These are phyloP conservation scores for Coemansia sp. DNA, from an alignment of 192 early-diverging fungal species.

Conservation along the genomic window DNA sequence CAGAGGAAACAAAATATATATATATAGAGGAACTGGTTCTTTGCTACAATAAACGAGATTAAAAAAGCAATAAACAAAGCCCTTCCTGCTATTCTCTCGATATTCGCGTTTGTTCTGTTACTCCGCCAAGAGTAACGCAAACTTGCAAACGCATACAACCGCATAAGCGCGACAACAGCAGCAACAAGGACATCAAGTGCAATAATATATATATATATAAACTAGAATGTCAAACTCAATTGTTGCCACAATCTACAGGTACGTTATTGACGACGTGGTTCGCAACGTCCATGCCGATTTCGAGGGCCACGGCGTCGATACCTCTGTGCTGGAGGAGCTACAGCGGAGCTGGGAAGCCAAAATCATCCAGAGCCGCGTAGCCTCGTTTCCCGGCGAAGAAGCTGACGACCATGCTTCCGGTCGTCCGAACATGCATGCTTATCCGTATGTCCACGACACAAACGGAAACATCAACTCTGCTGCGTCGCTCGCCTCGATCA, in stretches of 20 bases:
- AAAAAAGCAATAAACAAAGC: too few species aligned
- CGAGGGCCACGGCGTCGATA: slow-evolving; percentile 87
- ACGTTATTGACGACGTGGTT: slow-evolving; percentile 94
- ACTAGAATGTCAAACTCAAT: slow-evolving; percentile 49
- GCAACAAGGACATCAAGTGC: background rate
- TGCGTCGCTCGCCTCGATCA: slow-evolving; percentile 53
- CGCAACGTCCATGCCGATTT: slow-evolving; percentile 82
- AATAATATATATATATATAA: background rate
- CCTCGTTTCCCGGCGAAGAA: slow-evolving; percentile 53
- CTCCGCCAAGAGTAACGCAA: background rate
- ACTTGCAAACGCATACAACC: too few species aligned
- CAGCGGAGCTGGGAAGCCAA: slow-evolving; percentile 70
- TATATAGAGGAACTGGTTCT: too few species aligned
- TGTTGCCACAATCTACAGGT: slow-evolving; percentile 68
- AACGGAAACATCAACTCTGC: slow-evolving; percentile 45
- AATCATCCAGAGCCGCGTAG: slow-evolving; percentile 56
- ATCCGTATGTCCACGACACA: slow-evolving; percentile 4
- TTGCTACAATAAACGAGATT: too few species aligned
- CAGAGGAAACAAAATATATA: background rate
- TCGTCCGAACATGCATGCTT: slow-evolving; percentile 2
- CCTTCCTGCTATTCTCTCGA: too few species aligned
- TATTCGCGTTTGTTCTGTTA: background rate
- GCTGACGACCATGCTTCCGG: background rate
- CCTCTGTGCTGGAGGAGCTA: slow-evolving; percentile 81
- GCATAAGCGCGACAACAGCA: too few species aligned